Evolutionary conservation across 305 asterid genomes (phyloP).

Genomic region (Solanum hybrid): DNA sequence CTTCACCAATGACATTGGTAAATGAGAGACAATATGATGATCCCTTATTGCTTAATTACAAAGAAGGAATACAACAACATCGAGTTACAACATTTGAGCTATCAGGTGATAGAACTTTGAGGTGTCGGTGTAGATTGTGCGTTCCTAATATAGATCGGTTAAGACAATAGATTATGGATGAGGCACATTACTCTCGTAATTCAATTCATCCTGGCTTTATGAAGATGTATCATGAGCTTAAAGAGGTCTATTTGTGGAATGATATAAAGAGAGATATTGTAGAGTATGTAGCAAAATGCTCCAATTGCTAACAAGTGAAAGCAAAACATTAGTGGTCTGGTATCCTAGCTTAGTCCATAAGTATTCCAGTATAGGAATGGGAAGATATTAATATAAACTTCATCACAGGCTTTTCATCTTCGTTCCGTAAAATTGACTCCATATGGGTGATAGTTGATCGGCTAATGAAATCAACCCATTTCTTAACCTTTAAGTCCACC

Average conservation of each 20-base stretch:
- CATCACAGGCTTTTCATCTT: not conserved
- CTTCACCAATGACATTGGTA: not conserved
- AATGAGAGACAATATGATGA: not conserved
- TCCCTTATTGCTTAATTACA: not conserved
- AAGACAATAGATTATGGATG: not conserved
- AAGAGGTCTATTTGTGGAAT: not conserved
- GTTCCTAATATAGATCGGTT: not conserved
- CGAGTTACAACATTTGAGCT: not conserved
- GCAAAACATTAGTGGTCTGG: not conserved
- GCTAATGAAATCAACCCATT: not conserved
- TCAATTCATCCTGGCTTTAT: not conserved
- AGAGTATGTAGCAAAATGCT: not conserved
- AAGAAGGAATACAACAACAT: too few species aligned
- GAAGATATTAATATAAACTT: too few species aligned
- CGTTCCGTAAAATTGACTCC: not conserved
- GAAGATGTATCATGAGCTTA: not conserved
- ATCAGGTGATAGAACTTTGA: not conserved
- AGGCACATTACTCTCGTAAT: not conserved
- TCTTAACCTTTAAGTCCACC: not conserved
- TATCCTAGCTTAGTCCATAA: not conserved
- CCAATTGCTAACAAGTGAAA: not conserved
- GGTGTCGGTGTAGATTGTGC: not conserved
- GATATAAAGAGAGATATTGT: not conserved
- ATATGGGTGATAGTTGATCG: not conserved
- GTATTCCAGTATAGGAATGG: not conserved